Conservation (phyloP, 163 green algal genomes). For the Volvox carteri region DNA sequence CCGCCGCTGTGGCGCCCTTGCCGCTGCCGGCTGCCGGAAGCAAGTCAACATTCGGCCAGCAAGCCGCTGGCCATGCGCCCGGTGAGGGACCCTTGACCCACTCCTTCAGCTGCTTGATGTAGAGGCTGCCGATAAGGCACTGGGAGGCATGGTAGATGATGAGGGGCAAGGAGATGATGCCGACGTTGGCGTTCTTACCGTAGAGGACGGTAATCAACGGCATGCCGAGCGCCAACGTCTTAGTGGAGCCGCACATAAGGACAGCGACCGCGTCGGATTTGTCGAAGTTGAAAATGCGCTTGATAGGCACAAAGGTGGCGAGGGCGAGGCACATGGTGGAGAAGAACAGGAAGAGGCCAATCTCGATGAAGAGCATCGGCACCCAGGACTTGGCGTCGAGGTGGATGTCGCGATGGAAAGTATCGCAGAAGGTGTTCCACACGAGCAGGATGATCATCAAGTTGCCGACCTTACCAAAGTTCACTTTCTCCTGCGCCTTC, state of each 20-base stretch:
- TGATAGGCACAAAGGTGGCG: conserved; percentile 2
- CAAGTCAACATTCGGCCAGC: neutral
- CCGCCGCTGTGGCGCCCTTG: too few relatives aligned
- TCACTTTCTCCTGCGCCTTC: conserved; percentile 52
- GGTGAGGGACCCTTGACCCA: conserved; percentile 4
- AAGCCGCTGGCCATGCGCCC: conserved; percentile 30
- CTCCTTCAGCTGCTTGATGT: conserved; percentile 46
- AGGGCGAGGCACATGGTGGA: conserved; percentile 6
- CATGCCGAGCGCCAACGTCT: conserved; percentile 68
- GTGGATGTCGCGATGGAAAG: conserved; percentile 59
- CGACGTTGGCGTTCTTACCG: conserved; percentile 52
- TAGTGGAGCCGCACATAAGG: conserved; percentile 66
- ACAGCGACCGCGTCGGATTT: conserved; percentile 61
- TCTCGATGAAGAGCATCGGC: conserved; percentile 58
- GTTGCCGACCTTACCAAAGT: conserved; percentile 62
- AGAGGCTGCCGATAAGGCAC: conserved; percentile 59
- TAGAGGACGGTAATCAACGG: conserved; percentile 71
- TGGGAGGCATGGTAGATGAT: conserved; percentile 70
- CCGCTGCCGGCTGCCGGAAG: neutral
- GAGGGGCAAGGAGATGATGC: conserved; percentile 64
- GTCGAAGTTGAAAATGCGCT: neutral
- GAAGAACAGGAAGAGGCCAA: conserved; percentile 62
- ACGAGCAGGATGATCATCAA: conserved; percentile 64
- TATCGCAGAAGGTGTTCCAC: conserved; percentile 72
- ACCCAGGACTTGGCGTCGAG: conserved; percentile 46